These are phyloP conservation scores for Scheffersomyces amazonensis DNA, from an alignment of 805 yeast genomes.

Conservation along the genomic window DNA sequence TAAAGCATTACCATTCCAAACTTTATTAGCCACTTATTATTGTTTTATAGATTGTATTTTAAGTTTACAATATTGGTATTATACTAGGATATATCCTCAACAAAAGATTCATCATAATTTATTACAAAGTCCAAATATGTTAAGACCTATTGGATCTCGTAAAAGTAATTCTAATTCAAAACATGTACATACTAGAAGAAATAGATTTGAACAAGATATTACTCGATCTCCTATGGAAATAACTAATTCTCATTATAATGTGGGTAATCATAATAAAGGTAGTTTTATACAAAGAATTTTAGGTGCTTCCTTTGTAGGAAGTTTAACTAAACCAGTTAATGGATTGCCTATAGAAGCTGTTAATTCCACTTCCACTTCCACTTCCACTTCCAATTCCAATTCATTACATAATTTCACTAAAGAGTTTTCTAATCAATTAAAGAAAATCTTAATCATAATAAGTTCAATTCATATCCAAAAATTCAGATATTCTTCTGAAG, in stretches of 20 bases:
- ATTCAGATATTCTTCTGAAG: slow-evolving; percentile 1
- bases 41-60: slow-evolving; percentile 67
- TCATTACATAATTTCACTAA: neutral
- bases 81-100: slow-evolving; percentile 43
- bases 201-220: slow-evolving; percentile 17
- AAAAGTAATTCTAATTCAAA: slow-evolving; percentile 4
- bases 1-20: slow-evolving; percentile 77
- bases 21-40: slow-evolving; percentile 68
- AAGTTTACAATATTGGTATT: slow-evolving; percentile 70
- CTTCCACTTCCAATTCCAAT: too few species aligned
- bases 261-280: slow-evolving; percentile 1
- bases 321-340: slow-evolving; percentile 10
- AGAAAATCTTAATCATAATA: neutral
- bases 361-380: neutral
- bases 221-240: slow-evolving; percentile 8
- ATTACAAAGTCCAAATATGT: slow-evolving; percentile 36
- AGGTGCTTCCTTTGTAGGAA: slow-evolving; percentile 10
- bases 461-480: neutral
- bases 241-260: slow-evolving; percentile 4
- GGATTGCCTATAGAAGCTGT: slow-evolving; percentile 6
- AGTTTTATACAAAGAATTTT: slow-evolving; percentile 12
- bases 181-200: slow-evolving; percentile 11
- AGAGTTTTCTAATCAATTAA: neutral
- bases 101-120: slow-evolving; percentile 31
- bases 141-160: slow-evolving; percentile 16